These are phyloP conservation scores for Calvatia gigantea DNA, from an alignment of 768 basidiomycete species.

Conservation along the genomic window DNA sequence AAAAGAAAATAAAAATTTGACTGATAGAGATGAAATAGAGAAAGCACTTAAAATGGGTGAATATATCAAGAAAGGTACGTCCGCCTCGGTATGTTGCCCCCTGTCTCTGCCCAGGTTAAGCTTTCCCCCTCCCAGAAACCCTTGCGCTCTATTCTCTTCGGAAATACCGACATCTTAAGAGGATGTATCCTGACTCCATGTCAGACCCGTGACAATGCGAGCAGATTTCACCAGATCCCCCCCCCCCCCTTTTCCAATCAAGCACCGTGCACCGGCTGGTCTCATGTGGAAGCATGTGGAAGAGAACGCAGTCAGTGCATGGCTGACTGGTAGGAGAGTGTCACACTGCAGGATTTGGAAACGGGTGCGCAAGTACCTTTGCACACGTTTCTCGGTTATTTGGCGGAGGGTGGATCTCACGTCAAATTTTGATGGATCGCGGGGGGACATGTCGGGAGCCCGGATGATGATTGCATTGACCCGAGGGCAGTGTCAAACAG, in stretches of 20 bases:
- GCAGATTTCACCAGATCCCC: background rate
- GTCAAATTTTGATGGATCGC: conserved; percentile 4
- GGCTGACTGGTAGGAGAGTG: background rate
- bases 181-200: conserved; percentile 53
- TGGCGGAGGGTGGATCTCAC: background rate
- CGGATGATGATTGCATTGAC: background rate
- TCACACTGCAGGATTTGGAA: background rate
- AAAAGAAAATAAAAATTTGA: conserved; percentile 65
- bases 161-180: conserved; percentile 78
- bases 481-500: no score
- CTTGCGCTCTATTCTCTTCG: conserved; percentile 77
- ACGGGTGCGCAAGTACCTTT: background rate
- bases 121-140: conserved; percentile 56
- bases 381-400: conserved; percentile 13
- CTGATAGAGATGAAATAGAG: conserved; percentile 70
- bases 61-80: conserved; percentile 81
- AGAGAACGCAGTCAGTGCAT: background rate
- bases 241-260: background rate
- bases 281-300: background rate
- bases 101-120: background rate
- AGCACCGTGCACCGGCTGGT: background rate
- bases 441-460: background rate
- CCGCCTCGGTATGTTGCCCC: background rate
- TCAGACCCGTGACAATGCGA: conserved; percentile 20
- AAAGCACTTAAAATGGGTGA: conserved; percentile 71